Evolutionary conservation across 192 early-diverging fungal genomes (phyloP).

Genomic region (Mortierella alpina): DNA sequence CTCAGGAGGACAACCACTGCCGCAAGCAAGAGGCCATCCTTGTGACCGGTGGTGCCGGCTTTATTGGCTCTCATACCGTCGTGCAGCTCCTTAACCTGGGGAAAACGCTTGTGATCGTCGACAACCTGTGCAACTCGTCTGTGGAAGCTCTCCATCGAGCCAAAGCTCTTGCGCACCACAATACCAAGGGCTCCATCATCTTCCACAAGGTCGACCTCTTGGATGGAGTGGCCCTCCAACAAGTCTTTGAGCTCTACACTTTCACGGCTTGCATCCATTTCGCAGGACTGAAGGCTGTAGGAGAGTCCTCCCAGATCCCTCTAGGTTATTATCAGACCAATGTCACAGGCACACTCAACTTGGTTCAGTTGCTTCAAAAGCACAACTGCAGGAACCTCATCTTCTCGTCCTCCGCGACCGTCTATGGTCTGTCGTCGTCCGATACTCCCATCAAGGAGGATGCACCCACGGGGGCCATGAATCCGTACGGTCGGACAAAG

Average conservation of each 20-base stretch:
- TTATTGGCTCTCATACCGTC: constrained; percentile 94
- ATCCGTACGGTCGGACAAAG: constrained; percentile 96
- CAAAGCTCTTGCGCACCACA: constrained; percentile 67
- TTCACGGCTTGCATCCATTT: constrained; percentile 83
- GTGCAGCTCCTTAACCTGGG: constrained; percentile 77
- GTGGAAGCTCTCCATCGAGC: constrained; percentile 81
- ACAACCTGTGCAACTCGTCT: constrained; percentile 87
- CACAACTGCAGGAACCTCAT: constrained; percentile 87
- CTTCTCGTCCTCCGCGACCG: constrained; percentile 93
- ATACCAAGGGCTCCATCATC: constrained; percentile 33
- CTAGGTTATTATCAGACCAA: constrained; percentile 95
- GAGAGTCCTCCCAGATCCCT: constrained; percentile 82
- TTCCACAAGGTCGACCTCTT: constrained; percentile 87
- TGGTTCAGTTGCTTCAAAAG: constrained; percentile 85
- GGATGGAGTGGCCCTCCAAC: constrained; percentile 74
- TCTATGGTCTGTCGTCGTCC: constrained; percentile 79
- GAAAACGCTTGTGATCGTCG: constrained; percentile 86
- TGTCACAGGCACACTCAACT: constrained; percentile 85
- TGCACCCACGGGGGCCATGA: constrained; percentile 76
- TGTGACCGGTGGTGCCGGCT: constrained; percentile 84
- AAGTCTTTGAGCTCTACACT: constrained; percentile 69
- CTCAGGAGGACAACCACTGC: not conserved
- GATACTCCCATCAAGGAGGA: constrained; percentile 66
- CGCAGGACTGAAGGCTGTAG: constrained; percentile 90
- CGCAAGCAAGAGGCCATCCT: constrained; percentile 54